Evolutionary conservation across 495 filamentous ascomycete species (phyloP).

Genomic region (Podospora pseudocomata): DNA sequence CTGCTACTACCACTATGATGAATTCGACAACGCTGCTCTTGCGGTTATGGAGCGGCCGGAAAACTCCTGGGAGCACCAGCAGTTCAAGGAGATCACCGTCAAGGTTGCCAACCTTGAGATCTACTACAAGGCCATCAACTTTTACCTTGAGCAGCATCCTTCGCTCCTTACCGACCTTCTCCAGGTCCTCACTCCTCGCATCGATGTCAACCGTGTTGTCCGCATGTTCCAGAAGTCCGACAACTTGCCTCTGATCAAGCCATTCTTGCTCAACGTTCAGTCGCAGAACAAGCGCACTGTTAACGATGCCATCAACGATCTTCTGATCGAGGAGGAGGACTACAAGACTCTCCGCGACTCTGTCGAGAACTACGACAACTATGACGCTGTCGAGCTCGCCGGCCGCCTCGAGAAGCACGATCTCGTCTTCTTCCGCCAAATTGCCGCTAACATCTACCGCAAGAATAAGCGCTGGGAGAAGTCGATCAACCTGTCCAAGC

Average conservation of each 20-base stretch:
- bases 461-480: conserved; percentile 99
- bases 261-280: conserved; percentile 96
- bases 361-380: conserved; percentile 98
- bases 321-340: conserved; percentile 98
- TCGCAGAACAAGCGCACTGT: conserved; percentile 95
- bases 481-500: conserved; percentile 97
- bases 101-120: conserved; percentile 99
- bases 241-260: conserved; percentile 97
- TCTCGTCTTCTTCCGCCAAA: conserved; percentile 98
- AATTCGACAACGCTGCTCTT: conserved; percentile 96
- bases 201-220: conserved; percentile 98
- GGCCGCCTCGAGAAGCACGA: conserved; percentile 93
- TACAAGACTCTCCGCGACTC: conserved; percentile 98
- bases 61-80: conserved; percentile 99
- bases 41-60: conserved; percentile 99
- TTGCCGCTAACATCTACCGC: conserved; percentile 96
- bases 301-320: conserved; percentile 97
- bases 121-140: conserved; percentile 96
- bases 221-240: conserved; percentile 98
- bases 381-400: conserved; percentile 93
- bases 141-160: conserved; percentile 96
- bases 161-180: conserved; percentile 92
- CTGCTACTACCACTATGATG: conserved; percentile 98
- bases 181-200: conserved; percentile 82
- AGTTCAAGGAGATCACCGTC: conserved; percentile 98